These are phyloP conservation scores for Colletotrichum destructivum DNA, from an alignment of 2,329 filamentous ascomycete genomes.

Conservation along the genomic window DNA sequence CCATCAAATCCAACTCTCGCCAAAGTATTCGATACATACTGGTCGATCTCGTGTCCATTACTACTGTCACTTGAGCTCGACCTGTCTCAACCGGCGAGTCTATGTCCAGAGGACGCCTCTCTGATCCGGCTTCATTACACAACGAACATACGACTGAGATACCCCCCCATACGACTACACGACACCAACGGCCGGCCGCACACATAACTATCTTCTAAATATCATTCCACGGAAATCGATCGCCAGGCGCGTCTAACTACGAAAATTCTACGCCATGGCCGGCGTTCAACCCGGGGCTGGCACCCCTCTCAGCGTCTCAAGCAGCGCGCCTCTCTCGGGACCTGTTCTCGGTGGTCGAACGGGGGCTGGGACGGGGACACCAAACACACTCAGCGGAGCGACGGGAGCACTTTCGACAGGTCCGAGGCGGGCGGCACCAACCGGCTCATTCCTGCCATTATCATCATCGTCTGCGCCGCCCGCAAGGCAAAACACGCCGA, in stretches of 20 bases:
- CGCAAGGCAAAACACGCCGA: slow-evolving; percentile 5
- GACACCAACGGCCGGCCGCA: not conserved
- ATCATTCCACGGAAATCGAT: not conserved
- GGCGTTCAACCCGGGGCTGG: slow-evolving; percentile 22
- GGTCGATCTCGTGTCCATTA: not conserved
- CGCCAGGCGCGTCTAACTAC: not conserved
- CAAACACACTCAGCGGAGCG: slow-evolving; percentile 18
- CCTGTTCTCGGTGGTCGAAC: slow-evolving; percentile 22
- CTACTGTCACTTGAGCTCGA: too few relatives aligned
- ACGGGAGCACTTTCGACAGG: slow-evolving; percentile 12
- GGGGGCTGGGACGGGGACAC: slow-evolving; percentile 16
- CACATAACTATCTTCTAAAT: not conserved
- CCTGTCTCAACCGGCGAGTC: too few relatives aligned
- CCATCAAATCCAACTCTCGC: not conserved
- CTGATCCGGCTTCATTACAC: not conserved
- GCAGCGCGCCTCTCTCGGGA: slow-evolving; percentile 3
- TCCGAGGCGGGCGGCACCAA: slow-evolving; percentile 4
- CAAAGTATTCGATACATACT: not conserved
- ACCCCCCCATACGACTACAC: slow-evolving; percentile 4
- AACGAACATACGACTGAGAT: slow-evolving; percentile 23
- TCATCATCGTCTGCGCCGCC: slow-evolving; percentile 14
- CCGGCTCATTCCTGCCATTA: not conserved
- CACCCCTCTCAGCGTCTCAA: slow-evolving; percentile 1
- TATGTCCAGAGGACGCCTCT: not conserved
- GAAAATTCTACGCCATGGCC: slow-evolving; percentile 28